A percentile compares a stretch with the other conserved stretches of the same genome.
Conservation (phyloP, 176 grass and related monocot genomes). For the Luzula sylvatica region DNA sequence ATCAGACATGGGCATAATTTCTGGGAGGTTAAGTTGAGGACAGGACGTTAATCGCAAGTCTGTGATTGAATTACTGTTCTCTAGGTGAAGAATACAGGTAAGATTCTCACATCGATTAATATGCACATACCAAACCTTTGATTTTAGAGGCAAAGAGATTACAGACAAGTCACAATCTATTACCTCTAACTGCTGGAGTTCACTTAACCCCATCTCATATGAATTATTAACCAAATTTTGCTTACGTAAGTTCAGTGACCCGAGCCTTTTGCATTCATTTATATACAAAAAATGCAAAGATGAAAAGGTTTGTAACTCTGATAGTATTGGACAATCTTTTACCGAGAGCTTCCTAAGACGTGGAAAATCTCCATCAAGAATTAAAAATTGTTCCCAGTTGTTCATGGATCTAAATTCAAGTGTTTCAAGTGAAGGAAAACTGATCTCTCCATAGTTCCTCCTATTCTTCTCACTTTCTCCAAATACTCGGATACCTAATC, state of each 20-base stretch:
- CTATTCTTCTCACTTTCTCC: background rate
- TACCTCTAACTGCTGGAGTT: background rate
- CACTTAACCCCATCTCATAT: background rate
- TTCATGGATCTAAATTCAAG: conserved; percentile 1
- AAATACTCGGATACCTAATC: background rate
- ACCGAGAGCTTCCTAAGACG: background rate
- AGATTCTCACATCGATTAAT: background rate
- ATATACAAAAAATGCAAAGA: background rate
- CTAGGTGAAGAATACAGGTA: background rate
- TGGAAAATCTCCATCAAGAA: background rate
- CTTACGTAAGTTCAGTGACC: background rate
- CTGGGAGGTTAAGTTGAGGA: background rate
- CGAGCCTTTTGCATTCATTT: background rate
- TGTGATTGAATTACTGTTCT: background rate
- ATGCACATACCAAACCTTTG: background rate
- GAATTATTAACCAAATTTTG: background rate
- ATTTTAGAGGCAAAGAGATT: background rate
- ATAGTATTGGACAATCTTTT: background rate
- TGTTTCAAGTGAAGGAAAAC: background rate
- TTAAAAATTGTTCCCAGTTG: background rate
- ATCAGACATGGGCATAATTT: background rate
- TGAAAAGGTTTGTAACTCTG: background rate
- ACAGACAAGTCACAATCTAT: background rate
- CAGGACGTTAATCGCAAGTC: background rate
- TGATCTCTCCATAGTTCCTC: background rate